phyloP scores from a whole-genome alignment of 176 grass and related monocot genomes.

The Thinopyrum elongatum region DNA sequence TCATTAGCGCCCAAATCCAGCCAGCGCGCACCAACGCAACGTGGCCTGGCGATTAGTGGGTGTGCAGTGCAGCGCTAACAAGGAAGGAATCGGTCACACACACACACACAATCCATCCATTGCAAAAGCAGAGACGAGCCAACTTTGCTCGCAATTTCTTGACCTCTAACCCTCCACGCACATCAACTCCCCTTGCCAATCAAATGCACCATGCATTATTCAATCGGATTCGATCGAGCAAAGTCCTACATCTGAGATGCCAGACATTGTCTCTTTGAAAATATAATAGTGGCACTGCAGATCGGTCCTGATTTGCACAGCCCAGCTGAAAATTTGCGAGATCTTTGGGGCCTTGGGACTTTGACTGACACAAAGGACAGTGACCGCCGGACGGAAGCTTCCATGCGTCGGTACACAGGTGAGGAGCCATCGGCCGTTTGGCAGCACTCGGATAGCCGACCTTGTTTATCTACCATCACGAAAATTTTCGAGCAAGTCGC shows the following conservation, averaged over 20 bases:
- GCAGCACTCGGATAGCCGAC: not conserved
- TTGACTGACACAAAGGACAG: not conserved
- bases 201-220: no score
- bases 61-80: not conserved
- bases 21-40: no score
- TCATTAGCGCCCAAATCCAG: not conserved
- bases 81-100: constrained; percentile 18
- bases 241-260: no score
- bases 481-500: not conserved
- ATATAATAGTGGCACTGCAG: no score
- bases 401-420: no score
- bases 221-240: no score
- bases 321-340: no score
- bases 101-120: not conserved
- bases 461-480: constrained; percentile 19
- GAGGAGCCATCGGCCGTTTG: not conserved
- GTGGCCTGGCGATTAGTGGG: no score
- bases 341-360: not conserved
- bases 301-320: no score
- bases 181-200: no score
- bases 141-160: not conserved
- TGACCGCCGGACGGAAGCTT: no score
- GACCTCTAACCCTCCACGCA: not conserved
- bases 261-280: no score
- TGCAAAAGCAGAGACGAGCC: not conserved